Evolutionary conservation across 2,329 filamentous ascomycete genomes (phyloP), one percentile per base, ranked within the genome.

Genomic region (Aspergillus pseudoterreus): DNA sequence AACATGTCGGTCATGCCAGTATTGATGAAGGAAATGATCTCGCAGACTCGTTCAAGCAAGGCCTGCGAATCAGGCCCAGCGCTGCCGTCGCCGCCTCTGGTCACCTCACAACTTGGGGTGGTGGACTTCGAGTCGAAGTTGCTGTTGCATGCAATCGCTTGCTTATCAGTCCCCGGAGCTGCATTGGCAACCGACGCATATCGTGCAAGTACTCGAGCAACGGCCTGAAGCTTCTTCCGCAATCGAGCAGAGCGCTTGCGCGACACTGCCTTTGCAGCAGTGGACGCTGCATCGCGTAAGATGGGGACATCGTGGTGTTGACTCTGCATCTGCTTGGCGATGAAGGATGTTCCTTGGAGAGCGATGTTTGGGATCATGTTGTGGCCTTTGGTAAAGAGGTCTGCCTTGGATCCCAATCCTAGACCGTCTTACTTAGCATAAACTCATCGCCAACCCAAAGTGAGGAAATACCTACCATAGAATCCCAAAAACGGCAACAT

Each of bases 191-290:
- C 38, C 32, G 44, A 44, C 19, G 51, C 47, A 38, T 36, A 44
- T 10, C 47, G 44, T 8, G 36, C 44, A 46, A 53, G 44, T 1
- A 53, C 15, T 21, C 33, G 43, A 15, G 43, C 27, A 8, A 51
- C 33, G 11, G 45, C 48, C 19, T 51, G 47, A 5, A 53, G 47
- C 14, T 47, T 50, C 36, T 27, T 32, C 27, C 51, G 48, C 22
- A 53, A 27, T 21, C 6, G 22, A 27, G 15, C 17, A n/a, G 19
- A 39, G 17, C 44, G 50, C 19, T 43, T 43, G 12, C 24, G 15
- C 24, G 36, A 11, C n/a, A 24, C 2, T 10, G 12, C 8, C 9
- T n/a, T 32, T 19, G n/a, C 33, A 11, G 17, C 17, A 19, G 39
- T 14, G 15, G 10, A 17, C 19, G 32, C 6, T 9, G 11, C 27